phyloP scores from a whole-genome alignment of 1,284 basidiomycete species.

The Ceratobasidium sp. region DNA sequence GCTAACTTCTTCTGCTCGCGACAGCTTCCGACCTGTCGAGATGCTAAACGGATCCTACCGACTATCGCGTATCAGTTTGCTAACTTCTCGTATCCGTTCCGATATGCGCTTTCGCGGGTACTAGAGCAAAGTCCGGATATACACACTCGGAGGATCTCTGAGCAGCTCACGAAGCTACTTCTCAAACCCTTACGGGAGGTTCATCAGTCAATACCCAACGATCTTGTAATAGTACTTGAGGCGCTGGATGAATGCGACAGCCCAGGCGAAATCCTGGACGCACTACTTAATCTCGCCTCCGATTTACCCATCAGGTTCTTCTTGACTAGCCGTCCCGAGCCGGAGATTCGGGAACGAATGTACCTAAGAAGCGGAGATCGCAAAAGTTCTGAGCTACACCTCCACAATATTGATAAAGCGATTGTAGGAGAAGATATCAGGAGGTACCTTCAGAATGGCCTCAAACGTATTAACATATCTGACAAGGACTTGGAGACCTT shows the following conservation, averaged over 20 bases:
- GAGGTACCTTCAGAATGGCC: not conserved
- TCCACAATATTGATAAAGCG: constrained; percentile 16
- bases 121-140: not conserved
- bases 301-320: constrained; percentile 17
- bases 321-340: constrained; percentile 23
- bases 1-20: constrained; percentile 9
- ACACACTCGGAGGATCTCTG: not conserved
- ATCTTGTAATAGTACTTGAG: not conserved
- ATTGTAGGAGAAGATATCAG: constrained; percentile 3
- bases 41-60: not conserved
- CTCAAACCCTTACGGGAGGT: not conserved
- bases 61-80: constrained; percentile 14
- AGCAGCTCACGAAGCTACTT: not conserved
- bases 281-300: not conserved
- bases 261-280: not conserved
- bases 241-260: constrained; percentile 21
- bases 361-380: not conserved
- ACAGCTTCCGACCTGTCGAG: too few relatives aligned
- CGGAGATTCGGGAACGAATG: not conserved
- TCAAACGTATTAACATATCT: not conserved
- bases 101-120: not conserved
- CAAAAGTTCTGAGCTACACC: not conserved
- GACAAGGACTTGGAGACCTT: not conserved
- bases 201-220: not conserved
- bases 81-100: not conserved